Base-by-base conservation (phyloP, 345 rosid genomes). In the Atalantia buxifolia region DNA sequence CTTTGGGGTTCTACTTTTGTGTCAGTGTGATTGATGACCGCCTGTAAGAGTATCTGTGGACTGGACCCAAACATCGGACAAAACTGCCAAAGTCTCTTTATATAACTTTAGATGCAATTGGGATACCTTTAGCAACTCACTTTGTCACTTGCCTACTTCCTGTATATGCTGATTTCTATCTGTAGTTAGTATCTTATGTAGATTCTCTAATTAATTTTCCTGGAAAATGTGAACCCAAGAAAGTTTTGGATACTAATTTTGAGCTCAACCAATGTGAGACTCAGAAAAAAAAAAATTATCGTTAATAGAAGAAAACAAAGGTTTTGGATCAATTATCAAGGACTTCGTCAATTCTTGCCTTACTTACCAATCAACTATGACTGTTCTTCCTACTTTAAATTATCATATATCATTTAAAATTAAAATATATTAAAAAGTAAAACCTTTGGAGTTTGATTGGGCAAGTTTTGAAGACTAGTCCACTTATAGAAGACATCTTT, bases 21-120 rank as follows among this genome's bases (percentile, higher is more conserved):
- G 50, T 13, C 50, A 45, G 50, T 45, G 50, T 45, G 50, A 45
- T 13, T 45, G 50, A 45, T 45, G 50, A 45, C 18, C 14, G 50
- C 50, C 50, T 45, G 35, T 55, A 25, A n/a, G 14, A 69, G 70
- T 38, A 24, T 72, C 16, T 28, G 59, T 55, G 62, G 30, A 40
- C 60, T 53, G 35, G 77, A 75, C 62, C 77, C 63, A 76, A 35
- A 40, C 76, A 57, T 10, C 71, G 24, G 55, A 76, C 84, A 78
- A 66, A 57, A 27, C 71, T 33, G 61, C 66, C 76, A 48, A 42
- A 24, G 27, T 64, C 72, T 69, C 48, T 40, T 35, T 66, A 25
- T 27, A 48, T 55, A 14, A 38, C 45, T 50, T 62, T 73, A 13
- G 28, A 42, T 62, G 76, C 83, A 76, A 71, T 40, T 76, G 68